Conservation (phyloP, 1,284 basidiomycete species). For the Ceratobasidium sp. region DNA sequence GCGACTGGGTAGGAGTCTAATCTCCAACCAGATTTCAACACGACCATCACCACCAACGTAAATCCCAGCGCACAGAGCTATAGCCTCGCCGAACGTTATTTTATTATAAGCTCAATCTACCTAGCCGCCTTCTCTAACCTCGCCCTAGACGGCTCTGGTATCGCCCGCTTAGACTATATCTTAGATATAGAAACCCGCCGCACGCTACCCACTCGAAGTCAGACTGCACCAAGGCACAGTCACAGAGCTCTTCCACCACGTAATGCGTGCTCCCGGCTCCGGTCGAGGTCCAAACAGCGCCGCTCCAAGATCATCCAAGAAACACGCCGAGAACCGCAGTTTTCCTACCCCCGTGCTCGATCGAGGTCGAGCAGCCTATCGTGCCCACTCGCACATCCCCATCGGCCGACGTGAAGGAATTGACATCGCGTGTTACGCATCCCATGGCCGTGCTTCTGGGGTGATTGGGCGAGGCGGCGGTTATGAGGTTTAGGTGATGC, state of each 20-base stretch:
- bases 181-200: slow-evolving; percentile 69
- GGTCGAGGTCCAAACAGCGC: slow-evolving; percentile 17
- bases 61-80: slow-evolving; percentile 67
- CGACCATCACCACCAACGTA: slow-evolving; percentile 14
- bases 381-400: slow-evolving; percentile 67
- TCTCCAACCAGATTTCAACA: too few species aligned
- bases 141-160: slow-evolving; percentile 65
- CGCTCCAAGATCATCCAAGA: slow-evolving; percentile 29
- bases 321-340: slow-evolving; percentile 20
- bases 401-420: slow-evolving; percentile 60
- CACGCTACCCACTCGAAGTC: slow-evolving; percentile 77
- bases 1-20: too few species aligned
- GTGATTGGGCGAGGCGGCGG: slow-evolving; percentile 38
- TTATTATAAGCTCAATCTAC: slow-evolving; percentile 75
- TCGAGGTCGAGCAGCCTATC: slow-evolving; percentile 71
- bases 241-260: slow-evolving; percentile 76
- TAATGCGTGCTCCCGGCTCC: slow-evolving; percentile 64
- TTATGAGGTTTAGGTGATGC: slow-evolving; percentile 17
- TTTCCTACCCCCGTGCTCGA: slow-evolving; percentile 35
- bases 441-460: slow-evolving; percentile 67
- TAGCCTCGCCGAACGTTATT: slow-evolving; percentile 73
- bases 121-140: slow-evolving; percentile 81
- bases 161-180: slow-evolving; percentile 73
- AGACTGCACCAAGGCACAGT: slow-evolving; percentile 83
- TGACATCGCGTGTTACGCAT: slow-evolving; percentile 64